Evolutionary conservation across 768 basidiomycete species (phyloP), one percentile per base, ranked within the genome.

Genomic region (Sutorius australiensis): DNA sequence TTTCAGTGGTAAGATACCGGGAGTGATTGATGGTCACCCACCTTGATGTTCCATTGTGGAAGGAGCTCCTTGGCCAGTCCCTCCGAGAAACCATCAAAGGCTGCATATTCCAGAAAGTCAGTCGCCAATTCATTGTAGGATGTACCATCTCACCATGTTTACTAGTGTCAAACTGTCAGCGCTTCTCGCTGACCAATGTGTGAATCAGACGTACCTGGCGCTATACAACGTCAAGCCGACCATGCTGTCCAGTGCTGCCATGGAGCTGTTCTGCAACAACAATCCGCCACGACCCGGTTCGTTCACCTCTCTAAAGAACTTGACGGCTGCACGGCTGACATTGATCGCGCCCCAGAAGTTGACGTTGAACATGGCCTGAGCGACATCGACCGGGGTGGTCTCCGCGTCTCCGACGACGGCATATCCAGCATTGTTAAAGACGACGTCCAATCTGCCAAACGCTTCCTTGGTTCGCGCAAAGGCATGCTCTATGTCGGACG

Each of bases 11-110:
- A 5, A 12, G 40, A 3, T 24, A 28, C 12, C 6, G 33, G 32
- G 21, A 2, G 6, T 3, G 12, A n/a, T 42, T 0, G 14, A 14
- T 21, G 5, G 3, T 10, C 3, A 16, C 54, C 21, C 5, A 57
- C 57, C 50, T 50, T 57, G 59, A 76, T 77, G 51, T 77, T 77
- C 75, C 77, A 78, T 12, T 60, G 60, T 1, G 73, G 75, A 16
- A 65, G 62, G 38, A 78, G 36, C 46, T 78, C 77, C 37, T 61
- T 62, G 1, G 63, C 57, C 5, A 77, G 51, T 4, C 67, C 47
- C 50, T 72, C 64, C 1, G 66, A 69, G 43, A 73, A 61, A 3
- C 67, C 72, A 43, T 75, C 73, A 1, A 73, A 28, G 0, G 72
- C 71, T 73, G 44, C 3, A 30, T 5, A 19, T 48, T 6, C 31